Percentiles rank a stretch among this genome's conserved stretches.
Conservation (phyloP, 2,329 filamentous ascomycete species). For the Bipolaris gigantea region DNA sequence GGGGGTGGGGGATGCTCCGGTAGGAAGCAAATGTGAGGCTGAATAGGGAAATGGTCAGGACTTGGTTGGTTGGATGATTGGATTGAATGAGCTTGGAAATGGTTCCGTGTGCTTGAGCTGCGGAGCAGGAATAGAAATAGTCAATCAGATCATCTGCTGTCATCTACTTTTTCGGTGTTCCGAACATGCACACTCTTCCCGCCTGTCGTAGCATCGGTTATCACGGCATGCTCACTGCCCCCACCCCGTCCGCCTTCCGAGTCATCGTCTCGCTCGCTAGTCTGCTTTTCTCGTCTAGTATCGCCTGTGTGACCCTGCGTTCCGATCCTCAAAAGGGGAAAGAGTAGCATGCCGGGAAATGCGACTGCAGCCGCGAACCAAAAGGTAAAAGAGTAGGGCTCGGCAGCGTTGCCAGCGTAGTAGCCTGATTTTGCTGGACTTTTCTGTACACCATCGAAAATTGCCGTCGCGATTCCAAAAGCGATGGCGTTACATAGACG, state of each 20-base stretch:
- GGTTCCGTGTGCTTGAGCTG: background rate
- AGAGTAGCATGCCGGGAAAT: conserved; percentile 49
- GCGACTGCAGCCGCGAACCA: conserved; percentile 54
- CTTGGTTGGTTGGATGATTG: too few species aligned
- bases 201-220: background rate
- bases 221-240: conserved; percentile 8
- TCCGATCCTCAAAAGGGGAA: conserved; percentile 57
- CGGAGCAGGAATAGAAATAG: background rate
- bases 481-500: conserved; percentile 62
- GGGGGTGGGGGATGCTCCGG: too few species aligned
- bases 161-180: background rate
- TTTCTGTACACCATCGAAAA: conserved; percentile 54
- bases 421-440: conserved; percentile 42
- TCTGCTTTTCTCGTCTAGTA: conserved; percentile 20
- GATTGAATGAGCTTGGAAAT: too few species aligned
- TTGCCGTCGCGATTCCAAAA: conserved; percentile 64
- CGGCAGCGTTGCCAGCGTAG: conserved; percentile 49
- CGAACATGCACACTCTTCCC: background rate
- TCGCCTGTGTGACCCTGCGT: conserved; percentile 55
- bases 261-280: background rate
- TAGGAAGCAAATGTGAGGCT: too few species aligned
- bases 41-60: too few species aligned
- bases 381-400: conserved; percentile 57
- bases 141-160: background rate
- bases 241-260: background rate